Evolutionary conservation across 345 rosid genomes (phyloP).

Genomic region (Turritis glabra): DNA sequence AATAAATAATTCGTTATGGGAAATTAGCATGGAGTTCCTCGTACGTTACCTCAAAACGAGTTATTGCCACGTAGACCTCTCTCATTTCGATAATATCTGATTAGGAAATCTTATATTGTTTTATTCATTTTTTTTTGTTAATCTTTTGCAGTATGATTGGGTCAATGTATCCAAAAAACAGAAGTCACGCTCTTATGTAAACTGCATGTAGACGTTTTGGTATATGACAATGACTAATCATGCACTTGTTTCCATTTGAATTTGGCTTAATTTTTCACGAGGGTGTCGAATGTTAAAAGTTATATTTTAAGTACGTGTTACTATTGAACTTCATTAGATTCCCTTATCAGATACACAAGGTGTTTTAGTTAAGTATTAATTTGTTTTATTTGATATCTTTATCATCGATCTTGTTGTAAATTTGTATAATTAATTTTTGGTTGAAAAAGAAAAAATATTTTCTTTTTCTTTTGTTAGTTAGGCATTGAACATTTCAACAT

Average conservation of each 20-base stretch:
- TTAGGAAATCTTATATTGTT: not conserved
- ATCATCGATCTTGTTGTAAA: no score
- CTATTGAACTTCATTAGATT: no score
- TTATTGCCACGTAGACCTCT: constrained; percentile 29
- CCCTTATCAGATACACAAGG: no score
- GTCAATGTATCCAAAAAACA: not conserved
- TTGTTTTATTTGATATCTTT: no score
- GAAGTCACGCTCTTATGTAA: not conserved
- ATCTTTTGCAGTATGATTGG: not conserved
- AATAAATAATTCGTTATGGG: not conserved
- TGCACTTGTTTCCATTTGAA: not conserved
- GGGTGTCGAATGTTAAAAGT: not conserved
- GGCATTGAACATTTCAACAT: no score
- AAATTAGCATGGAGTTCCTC: constrained; percentile 35
- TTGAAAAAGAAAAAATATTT: no score
- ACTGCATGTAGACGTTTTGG: not conserved
- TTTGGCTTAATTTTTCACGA: no score
- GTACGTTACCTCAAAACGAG: constrained; percentile 36
- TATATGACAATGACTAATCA: not conserved
- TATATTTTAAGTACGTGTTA: not conserved
- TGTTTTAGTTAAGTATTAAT: no score
- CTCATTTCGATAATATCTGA: constrained; percentile 13
- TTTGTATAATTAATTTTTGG: no score
- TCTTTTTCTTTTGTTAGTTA: no score
- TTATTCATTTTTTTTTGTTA: not conserved